Evolutionary conservation across 768 basidiomycete genomes (phyloP).

Genomic region (Suillus placidus): DNA sequence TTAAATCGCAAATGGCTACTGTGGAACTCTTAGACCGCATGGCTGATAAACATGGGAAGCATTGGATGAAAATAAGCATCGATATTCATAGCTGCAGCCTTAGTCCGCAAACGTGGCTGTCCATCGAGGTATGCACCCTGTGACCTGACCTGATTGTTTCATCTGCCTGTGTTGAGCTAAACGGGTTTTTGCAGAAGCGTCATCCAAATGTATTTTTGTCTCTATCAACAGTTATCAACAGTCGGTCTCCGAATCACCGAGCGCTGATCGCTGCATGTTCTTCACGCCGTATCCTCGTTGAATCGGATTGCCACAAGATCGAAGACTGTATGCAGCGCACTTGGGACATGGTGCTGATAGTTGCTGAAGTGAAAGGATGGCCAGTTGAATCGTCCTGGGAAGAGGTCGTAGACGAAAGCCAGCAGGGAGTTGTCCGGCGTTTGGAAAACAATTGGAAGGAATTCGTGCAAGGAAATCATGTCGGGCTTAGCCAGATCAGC

Average conservation of each 20-base stretch:
- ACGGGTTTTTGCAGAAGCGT: slow-evolving; percentile 48
- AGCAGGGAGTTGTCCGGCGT: slow-evolving; percentile 67
- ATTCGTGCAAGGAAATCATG: slow-evolving; percentile 57
- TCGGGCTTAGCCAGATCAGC: slow-evolving; percentile 11
- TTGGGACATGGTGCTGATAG: slow-evolving; percentile 74
- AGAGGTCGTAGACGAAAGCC: slow-evolving; percentile 32
- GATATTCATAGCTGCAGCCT: slow-evolving; percentile 92
- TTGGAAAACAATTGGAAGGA: slow-evolving; percentile 72
- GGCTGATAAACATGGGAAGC: slow-evolving; percentile 54
- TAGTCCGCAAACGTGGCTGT: slow-evolving; percentile 72
- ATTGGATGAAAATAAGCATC: slow-evolving; percentile 71
- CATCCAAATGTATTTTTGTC: slow-evolving; percentile 86
- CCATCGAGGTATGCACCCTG: slow-evolving; percentile 65
- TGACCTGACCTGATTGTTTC: background rate
- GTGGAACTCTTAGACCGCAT: slow-evolving; percentile 64
- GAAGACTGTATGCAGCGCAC: slow-evolving; percentile 57
- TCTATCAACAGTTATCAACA: slow-evolving; percentile 83
- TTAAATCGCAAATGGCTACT: slow-evolving; percentile 73
- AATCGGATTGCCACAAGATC: slow-evolving; percentile 84
- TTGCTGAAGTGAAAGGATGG: slow-evolving; percentile 84
- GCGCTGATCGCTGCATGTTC: slow-evolving; percentile 67
- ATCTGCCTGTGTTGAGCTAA: background rate
- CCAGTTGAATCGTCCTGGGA: slow-evolving; percentile 63
- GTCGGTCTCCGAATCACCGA: slow-evolving; percentile 63
- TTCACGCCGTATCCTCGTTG: slow-evolving; percentile 72